A percentile compares a stretch with the other conserved stretches of the same genome.
Conservation (phyloP, 2,329 filamentous ascomycete species). For the Lachnellula willkommii region DNA sequence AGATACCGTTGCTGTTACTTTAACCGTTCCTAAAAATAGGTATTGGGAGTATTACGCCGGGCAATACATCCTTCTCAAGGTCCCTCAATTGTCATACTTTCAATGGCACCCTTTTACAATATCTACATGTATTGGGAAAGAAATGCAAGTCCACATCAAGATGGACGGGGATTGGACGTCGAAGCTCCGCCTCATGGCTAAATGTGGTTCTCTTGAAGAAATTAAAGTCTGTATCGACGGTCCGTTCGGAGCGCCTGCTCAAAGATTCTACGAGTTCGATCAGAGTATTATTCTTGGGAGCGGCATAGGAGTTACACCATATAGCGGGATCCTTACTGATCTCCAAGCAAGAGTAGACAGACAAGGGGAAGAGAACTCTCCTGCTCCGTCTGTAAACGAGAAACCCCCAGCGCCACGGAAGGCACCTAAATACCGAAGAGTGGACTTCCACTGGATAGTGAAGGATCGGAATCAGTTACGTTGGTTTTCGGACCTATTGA, state of each 20-base stretch:
- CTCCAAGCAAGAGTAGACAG: conserved; percentile 43
- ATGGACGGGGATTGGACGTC: conserved; percentile 53
- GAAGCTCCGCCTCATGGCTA: conserved; percentile 39
- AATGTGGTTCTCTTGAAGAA: conserved; percentile 23
- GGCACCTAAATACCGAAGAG: conserved; percentile 37
- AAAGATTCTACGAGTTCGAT: conserved; percentile 54
- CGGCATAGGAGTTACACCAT: conserved; percentile 54
- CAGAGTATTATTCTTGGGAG: conserved; percentile 51
- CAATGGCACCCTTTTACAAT: conserved; percentile 59
- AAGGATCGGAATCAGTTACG: conserved; percentile 50
- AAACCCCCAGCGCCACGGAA: neutral
- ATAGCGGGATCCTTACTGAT: conserved; percentile 51
- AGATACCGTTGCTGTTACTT: conserved; percentile 47
- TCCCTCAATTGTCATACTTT: conserved; percentile 47
- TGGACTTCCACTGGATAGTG: conserved; percentile 58
- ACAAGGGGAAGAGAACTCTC: conserved; percentile 18
- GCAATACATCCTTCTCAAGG: conserved; percentile 47
- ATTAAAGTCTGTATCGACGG: conserved; percentile 52
- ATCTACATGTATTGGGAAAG: conserved; percentile 47
- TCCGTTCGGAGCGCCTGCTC: conserved; percentile 52
- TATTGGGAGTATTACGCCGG: conserved; percentile 13
- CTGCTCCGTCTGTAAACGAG: neutral
- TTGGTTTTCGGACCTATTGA: conserved; percentile 54
- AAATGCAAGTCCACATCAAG: conserved; percentile 53
- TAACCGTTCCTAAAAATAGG: conserved; percentile 46